Percentiles rank a stretch among this genome's conserved stretches.
Evolutionary conservation across 805 yeast species (phyloP).

Genomic region (Starmerella vaccinii): DNA sequence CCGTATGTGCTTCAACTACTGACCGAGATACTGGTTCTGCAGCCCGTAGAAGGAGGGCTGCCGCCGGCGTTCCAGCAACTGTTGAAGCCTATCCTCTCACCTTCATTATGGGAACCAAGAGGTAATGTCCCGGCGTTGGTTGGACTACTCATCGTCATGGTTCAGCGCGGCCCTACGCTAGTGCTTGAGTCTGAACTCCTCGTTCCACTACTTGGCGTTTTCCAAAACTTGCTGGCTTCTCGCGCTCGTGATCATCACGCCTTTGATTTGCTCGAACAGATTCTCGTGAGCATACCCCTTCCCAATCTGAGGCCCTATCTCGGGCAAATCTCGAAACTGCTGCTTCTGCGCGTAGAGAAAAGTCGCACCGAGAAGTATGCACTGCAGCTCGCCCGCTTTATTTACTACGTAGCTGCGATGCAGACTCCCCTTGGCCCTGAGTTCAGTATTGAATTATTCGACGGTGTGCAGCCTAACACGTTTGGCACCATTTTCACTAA

Average conservation of each 20-base stretch:
- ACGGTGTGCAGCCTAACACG: constrained; percentile 29
- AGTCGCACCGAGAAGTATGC: constrained; percentile 75
- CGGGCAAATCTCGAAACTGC: constrained; percentile 62
- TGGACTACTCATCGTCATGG: constrained; percentile 60
- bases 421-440: constrained; percentile 36
- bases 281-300: constrained; percentile 50
- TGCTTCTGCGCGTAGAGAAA: constrained; percentile 70
- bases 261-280: constrained; percentile 68
- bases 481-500: constrained; percentile 30
- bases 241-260: constrained; percentile 72
- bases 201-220: constrained; percentile 86
- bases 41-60: constrained; percentile 34
- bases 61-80: constrained; percentile 59
- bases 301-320: constrained; percentile 42
- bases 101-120: constrained; percentile 83
- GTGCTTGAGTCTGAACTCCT: constrained; percentile 38
- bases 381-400: constrained; percentile 56
- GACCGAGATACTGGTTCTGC: constrained; percentile 58
- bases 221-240: constrained; percentile 83
- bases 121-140: constrained; percentile 93
- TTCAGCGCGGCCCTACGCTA: constrained; percentile 37
- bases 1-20: constrained; percentile 90
- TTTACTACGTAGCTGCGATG: constrained; percentile 43
- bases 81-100: constrained; percentile 73
- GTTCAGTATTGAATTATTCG: constrained; percentile 48